Conservation (phyloP, 371 early-diverging fungal species). For the Nematocida sp. region DNA sequence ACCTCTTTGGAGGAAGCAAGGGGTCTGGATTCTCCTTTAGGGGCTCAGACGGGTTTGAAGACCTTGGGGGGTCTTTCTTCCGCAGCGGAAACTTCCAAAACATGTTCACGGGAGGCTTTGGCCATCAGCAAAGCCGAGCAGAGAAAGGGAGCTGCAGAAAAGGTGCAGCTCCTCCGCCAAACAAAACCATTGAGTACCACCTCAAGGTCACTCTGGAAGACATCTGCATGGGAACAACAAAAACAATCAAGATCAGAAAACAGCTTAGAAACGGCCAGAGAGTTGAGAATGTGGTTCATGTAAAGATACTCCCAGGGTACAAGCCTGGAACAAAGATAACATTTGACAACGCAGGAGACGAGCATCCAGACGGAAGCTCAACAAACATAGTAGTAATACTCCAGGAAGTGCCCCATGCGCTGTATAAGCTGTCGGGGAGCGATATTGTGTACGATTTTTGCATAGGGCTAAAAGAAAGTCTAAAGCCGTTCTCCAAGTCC, state of each 20-base stretch:
- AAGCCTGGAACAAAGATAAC: conserved; percentile 91
- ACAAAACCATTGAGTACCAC: conserved; percentile 23
- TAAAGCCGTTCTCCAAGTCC: conserved; percentile 2
- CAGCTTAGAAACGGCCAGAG: conserved; percentile 63
- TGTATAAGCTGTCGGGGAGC: conserved; percentile 71
- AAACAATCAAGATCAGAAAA: conserved; percentile 78
- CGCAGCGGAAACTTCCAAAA: not conserved
- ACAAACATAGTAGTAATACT: conserved; percentile 78
- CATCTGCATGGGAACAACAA: conserved; percentile 76
- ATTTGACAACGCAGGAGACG: conserved; percentile 83
- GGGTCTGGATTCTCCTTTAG: not conserved
- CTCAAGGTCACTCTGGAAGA: conserved; percentile 72
- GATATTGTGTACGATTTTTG: conserved; percentile 75
- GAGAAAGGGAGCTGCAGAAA: not conserved
- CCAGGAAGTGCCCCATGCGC: conserved; percentile 80
- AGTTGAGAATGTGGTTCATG: conserved; percentile 69
- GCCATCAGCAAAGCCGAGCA: not conserved
- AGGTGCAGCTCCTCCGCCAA: not conserved
- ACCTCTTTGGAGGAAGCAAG: conserved; percentile 2
- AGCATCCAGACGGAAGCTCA: conserved; percentile 72
- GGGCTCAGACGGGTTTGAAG: not conserved
- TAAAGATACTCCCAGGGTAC: conserved; percentile 87
- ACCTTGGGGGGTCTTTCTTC: not conserved
- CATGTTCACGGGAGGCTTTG: not conserved
- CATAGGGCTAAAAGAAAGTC: conserved; percentile 66